Percentiles rank a stretch among this genome's conserved stretches.
phyloP scores from a whole-genome alignment of 495 filamentous ascomycete species.

The Cudoniella acicularis region DNA sequence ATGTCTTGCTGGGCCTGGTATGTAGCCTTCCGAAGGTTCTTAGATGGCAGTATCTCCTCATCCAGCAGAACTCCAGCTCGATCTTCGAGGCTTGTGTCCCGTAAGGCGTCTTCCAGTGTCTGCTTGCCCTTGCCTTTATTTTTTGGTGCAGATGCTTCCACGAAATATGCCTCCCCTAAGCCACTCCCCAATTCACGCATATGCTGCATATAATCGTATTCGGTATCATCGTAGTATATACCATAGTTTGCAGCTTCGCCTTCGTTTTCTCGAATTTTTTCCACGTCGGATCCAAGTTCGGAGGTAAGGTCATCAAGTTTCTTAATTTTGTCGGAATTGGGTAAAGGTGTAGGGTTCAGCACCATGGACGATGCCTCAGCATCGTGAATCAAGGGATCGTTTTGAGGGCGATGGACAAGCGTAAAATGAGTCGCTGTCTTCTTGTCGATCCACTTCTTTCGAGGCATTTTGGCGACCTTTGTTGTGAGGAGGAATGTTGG shows the following conservation, averaged over 20 bases:
- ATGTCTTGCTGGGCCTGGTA: slow-evolving; percentile 94
- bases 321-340: slow-evolving; percentile 54
- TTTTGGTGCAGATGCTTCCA: slow-evolving; percentile 61
- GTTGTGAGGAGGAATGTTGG: slow-evolving; percentile 13
- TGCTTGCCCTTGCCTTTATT: slow-evolving; percentile 60
- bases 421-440: slow-evolving; percentile 88
- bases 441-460: slow-evolving; percentile 90
- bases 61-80: slow-evolving; percentile 58
- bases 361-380: slow-evolving; percentile 76
- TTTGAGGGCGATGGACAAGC: slow-evolving; percentile 92
- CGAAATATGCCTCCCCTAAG: slow-evolving; percentile 63
- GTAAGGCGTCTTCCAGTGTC: slow-evolving; percentile 76
- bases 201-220: slow-evolving; percentile 99
- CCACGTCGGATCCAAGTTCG: slow-evolving; percentile 65
- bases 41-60: slow-evolving; percentile 64
- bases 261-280: slow-evolving; percentile 75
- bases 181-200: slow-evolving; percentile 74
- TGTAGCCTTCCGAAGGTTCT: slow-evolving; percentile 65
- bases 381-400: slow-evolving; percentile 94
- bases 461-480: slow-evolving; percentile 65
- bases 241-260: slow-evolving; percentile 94
- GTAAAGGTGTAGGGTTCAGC: slow-evolving; percentile 53
- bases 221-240: slow-evolving; percentile 79
- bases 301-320: slow-evolving; percentile 68
- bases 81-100: slow-evolving; percentile 57